Base-by-base conservation (phyloP, 805 yeast genomes). In the Diddensiella transvaalensis region DNA sequence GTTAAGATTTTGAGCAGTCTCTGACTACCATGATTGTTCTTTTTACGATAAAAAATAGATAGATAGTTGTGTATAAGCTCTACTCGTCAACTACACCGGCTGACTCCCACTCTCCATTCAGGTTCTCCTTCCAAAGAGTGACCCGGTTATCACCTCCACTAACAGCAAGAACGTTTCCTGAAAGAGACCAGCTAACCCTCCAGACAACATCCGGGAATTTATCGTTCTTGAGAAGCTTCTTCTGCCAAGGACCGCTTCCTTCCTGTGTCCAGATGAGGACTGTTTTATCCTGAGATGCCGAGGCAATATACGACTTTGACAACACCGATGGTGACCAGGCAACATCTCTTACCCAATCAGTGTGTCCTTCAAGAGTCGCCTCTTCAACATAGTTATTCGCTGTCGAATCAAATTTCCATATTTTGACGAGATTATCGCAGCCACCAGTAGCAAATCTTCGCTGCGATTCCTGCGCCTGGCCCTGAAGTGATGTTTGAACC, bases 301-400 rank as follows among this genome's bases (percentile, higher is more conserved):
- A 82, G 11, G 98, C 99, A 60, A 93, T 85, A 66, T 89, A 91
- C 11, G 95, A 82, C 58, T 87, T 84, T 41, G 87, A 78, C 53
- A 93, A 76, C 42, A 87, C 81, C 1, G 96, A 82, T 42, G 98
- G 96, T 18, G 96, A 88, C 99, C 99, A 93, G 3, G 95, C 88
- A 52, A 91, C 97, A 65, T 93, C 99, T 68, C 99, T 83, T 29
- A 93, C 97, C 99, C 99, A 93, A 68, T 93, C 99, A 15, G 87
- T 75, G 68, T 93, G 99, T 36, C 97, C 99, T 54, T 82, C 83
- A 47, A 93, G 76, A 22, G 80, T 77, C 38, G 82, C 83, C 66
- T 91, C 96, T 60, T 83, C 76, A 22, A 75, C 75, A 64, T 86
- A 88, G 22, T 77, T 77, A 56, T 75, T 77, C 41, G 61, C 59